A percentile compares a stretch with the other conserved stretches of the same genome.
Conservation (phyloP, 805 yeast genomes). For the Candida quercuum region DNA sequence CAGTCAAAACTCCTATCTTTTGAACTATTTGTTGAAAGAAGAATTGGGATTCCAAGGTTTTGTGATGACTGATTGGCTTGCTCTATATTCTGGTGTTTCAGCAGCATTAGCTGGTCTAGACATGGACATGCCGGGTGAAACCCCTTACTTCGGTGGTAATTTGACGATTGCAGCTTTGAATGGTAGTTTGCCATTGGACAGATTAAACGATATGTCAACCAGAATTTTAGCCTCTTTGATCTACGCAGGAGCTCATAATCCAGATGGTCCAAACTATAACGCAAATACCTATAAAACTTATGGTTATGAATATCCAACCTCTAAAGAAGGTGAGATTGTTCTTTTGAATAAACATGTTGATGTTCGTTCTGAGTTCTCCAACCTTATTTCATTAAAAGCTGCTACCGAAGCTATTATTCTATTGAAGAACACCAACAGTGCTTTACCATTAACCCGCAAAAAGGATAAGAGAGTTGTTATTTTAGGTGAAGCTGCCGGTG, state of each 20-base stretch:
- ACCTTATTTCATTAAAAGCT: constrained; percentile 33
- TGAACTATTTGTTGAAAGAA: constrained; percentile 39
- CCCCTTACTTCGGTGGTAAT: constrained; percentile 41
- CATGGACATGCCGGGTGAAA: constrained; percentile 61
- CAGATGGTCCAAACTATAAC: constrained; percentile 29
- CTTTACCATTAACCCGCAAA: constrained; percentile 44
- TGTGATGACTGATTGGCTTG: constrained; percentile 56
- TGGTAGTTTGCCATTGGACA: constrained; percentile 33
- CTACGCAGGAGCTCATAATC: constrained; percentile 38
- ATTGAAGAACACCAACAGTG: constrained; percentile 42
- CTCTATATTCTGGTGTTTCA: constrained; percentile 39
- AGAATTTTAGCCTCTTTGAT: constrained; percentile 37
- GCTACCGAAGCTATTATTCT: constrained; percentile 48
- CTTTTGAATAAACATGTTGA: constrained; percentile 45
- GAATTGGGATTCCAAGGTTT: constrained; percentile 52
- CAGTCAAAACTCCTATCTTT: constrained; percentile 35
- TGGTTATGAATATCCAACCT: constrained; percentile 31
- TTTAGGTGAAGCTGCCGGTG: constrained; percentile 51
- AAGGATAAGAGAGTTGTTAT: constrained; percentile 38
- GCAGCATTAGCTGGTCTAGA: constrained; percentile 49
- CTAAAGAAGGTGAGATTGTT: constrained; percentile 30
- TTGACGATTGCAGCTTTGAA: constrained; percentile 35
- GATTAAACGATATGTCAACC: constrained; percentile 45
- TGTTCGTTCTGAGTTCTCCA: constrained; percentile 31
- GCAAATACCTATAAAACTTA: constrained; percentile 35